Conservation (phyloP, 1,139 yeast species). For the Pneumocystis jirovecii region DNA sequence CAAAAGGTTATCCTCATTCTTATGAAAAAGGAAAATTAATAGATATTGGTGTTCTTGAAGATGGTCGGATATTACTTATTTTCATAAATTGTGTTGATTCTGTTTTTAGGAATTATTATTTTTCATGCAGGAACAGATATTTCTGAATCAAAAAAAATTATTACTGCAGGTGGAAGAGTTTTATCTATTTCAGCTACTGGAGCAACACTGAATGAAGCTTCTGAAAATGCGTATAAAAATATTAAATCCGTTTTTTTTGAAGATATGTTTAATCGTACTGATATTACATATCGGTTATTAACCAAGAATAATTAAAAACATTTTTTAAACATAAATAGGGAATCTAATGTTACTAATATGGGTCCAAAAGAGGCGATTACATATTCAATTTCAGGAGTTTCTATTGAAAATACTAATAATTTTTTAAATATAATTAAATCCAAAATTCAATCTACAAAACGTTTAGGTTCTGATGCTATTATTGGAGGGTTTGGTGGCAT, state of each 20-base stretch:
- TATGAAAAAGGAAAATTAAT: conserved; percentile 81
- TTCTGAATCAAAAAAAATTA: conserved; percentile 40
- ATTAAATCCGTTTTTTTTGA: conserved; percentile 59
- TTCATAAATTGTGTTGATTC: not conserved
- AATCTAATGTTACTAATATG: conserved; percentile 5
- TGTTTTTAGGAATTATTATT: conserved; percentile 41
- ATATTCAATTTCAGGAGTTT: conserved; percentile 89
- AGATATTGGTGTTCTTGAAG: conserved; percentile 32
- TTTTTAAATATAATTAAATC: conserved; percentile 83
- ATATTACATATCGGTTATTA: conserved; percentile 88
- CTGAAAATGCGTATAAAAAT: conserved; percentile 71
- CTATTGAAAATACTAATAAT: conserved; percentile 85
- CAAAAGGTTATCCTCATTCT: conserved; percentile 89
- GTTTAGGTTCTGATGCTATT: conserved; percentile 94
- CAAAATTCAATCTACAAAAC: conserved; percentile 82
- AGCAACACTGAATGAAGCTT: conserved; percentile 59
- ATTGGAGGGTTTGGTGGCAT: conserved; percentile 98
- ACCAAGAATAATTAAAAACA: conserved; percentile 27
- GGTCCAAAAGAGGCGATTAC: conserved; percentile 40
- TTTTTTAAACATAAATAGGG: conserved; percentile 8
- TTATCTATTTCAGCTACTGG: conserved; percentile 89
- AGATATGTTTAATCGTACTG: conserved; percentile 71
- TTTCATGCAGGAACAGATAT: conserved; percentile 88
- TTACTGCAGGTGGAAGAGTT: conserved; percentile 92
- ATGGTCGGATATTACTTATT: conserved; percentile 25